Evolutionary conservation across 2,329 filamentous ascomycete genomes (phyloP).

Genomic region (Lachnellula hyalina): DNA sequence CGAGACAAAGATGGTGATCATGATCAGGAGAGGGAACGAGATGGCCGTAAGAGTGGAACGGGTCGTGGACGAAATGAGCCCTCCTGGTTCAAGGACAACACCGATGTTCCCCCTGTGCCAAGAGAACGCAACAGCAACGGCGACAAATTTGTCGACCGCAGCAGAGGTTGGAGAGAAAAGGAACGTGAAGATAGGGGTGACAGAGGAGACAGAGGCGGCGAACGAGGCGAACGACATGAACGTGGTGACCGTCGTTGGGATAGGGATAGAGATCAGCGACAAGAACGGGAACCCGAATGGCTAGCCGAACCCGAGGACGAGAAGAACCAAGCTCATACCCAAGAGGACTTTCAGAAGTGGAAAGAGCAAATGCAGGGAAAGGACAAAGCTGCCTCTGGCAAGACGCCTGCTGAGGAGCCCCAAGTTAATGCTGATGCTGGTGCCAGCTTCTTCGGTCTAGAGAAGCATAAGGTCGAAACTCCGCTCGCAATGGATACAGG

Average conservation of each 20-base stretch:
- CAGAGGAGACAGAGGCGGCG: constrained; percentile 8
- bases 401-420: constrained; percentile 33
- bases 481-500: constrained; percentile 55
- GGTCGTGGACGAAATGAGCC: constrained; percentile 62
- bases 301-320: constrained; percentile 70
- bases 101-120: constrained; percentile 24
- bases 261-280: constrained; percentile 53
- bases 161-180: constrained; percentile 37
- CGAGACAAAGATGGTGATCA: constrained; percentile 46
- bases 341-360: constrained; percentile 91
- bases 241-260: constrained; percentile 28
- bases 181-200: constrained; percentile 32
- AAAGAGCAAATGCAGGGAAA: constrained; percentile 69
- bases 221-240: constrained; percentile 11
- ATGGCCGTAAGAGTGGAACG: constrained; percentile 57
- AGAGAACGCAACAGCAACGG: constrained; percentile 31
- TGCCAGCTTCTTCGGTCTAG: constrained; percentile 31
- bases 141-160: constrained; percentile 30
- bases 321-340: constrained; percentile 66
- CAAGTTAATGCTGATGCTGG: constrained; percentile 34
- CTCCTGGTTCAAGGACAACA: constrained; percentile 63
- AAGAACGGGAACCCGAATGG: constrained; percentile 87
- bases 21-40: constrained; percentile 44
- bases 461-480: constrained; percentile 52
- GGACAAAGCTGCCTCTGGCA: constrained; percentile 21